Percentiles rank a stretch among this genome's conserved stretches.
phyloP scores from a whole-genome alignment of 139 green algal genomes.

The Chlamydomonas sp. region DNA sequence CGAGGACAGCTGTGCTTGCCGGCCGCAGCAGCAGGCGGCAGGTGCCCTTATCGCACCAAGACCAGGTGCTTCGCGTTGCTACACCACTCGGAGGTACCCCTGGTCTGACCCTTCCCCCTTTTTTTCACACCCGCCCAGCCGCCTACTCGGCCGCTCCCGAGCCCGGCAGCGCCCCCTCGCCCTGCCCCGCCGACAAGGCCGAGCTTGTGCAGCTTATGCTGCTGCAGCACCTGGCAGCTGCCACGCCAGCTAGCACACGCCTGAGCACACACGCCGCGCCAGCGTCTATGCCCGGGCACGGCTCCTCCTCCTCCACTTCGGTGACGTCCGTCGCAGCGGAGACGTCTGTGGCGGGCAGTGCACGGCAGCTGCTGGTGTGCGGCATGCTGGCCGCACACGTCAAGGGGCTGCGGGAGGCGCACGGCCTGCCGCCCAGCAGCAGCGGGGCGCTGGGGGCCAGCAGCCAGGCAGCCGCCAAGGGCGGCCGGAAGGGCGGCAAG shows the following conservation, averaged over 20 bases:
- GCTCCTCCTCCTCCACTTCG: no score
- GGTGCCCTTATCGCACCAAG: no score
- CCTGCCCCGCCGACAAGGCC: neutral
- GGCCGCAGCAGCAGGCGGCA: no score
- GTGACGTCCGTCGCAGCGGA: neutral
- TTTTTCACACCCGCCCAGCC: no score
- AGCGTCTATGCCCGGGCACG: no score
- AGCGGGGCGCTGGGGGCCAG: neutral
- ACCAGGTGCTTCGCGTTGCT: no score
- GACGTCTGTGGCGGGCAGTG: constrained; percentile 1
- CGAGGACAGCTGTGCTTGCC: no score
- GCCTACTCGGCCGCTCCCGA: neutral
- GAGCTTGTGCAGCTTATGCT: constrained; percentile 60
- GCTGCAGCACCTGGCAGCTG: constrained; percentile 52
- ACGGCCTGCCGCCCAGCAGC: neutral
- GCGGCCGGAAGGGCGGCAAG: no score
- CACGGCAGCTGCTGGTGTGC: neutral
- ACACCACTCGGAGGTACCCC: no score
- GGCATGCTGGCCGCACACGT: constrained; percentile 16
- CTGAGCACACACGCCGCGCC: no score
- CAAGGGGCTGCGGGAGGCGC: neutral
- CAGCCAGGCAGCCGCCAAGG: no score
- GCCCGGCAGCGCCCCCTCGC: neutral
- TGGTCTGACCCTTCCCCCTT: no score
- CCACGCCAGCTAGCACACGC: neutral